phyloP scores from a whole-genome alignment of 2,329 filamentous ascomycete species.

The Diaporthe nobilis region DNA sequence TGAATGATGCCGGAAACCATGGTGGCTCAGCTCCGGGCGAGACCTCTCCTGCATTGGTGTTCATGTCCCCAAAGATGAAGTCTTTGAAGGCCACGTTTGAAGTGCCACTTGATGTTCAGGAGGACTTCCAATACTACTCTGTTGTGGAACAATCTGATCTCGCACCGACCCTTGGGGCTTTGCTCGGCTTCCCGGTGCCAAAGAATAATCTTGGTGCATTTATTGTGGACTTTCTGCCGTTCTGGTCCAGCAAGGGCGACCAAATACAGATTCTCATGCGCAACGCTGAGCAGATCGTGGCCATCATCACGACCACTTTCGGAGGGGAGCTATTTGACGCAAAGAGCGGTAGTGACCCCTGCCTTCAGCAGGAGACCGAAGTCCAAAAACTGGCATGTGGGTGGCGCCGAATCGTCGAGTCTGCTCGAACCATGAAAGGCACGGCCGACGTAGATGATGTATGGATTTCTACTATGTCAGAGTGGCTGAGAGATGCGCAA shows the following conservation, averaged over 20 bases:
- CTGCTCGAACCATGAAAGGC: constrained; percentile 40
- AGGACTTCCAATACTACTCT: constrained; percentile 87
- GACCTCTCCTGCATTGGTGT: constrained; percentile 92
- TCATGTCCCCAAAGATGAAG: constrained; percentile 87
- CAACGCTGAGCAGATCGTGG: constrained; percentile 86
- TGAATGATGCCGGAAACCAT: constrained; percentile 99
- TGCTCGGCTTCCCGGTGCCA: constrained; percentile 90
- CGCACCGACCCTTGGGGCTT: constrained; percentile 86
- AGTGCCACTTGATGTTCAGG: constrained; percentile 70
- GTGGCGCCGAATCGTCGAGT: constrained; percentile 67
- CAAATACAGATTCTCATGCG: constrained; percentile 78
- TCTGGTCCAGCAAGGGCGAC: constrained; percentile 77
- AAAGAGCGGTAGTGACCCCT: constrained; percentile 44
- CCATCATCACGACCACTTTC: constrained; percentile 82
- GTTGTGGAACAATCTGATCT: constrained; percentile 95
- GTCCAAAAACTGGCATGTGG: constrained; percentile 76
- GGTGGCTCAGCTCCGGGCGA: constrained; percentile 94
- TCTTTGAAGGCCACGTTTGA: constrained; percentile 60
- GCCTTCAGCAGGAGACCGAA: constrained; percentile 57
- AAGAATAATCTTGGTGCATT: constrained; percentile 92
- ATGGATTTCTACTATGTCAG: constrained; percentile 60
- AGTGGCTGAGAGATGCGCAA: constrained; percentile 82
- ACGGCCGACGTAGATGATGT: constrained; percentile 51
- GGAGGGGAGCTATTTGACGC: constrained; percentile 60
- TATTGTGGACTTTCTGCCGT: constrained; percentile 81